Base-by-base conservation (phyloP, 2,329 filamentous ascomycete species). In the Cercospora brassicicola region DNA sequence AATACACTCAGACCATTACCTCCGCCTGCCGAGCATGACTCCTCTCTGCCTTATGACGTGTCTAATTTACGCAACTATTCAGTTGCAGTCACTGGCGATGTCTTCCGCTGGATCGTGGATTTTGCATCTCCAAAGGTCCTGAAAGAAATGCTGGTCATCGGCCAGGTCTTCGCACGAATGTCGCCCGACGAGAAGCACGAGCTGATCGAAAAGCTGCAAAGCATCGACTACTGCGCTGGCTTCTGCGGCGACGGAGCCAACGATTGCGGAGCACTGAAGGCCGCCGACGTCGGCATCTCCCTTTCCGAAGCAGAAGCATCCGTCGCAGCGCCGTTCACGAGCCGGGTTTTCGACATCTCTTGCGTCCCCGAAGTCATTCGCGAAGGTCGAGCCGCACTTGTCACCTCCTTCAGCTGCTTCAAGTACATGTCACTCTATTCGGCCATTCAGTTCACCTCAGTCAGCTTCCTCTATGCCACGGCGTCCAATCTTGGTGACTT, bases 381-480 rank as follows among this genome's bases (percentile, higher is more conserved):
- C 72, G 95, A 99, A 83, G 95, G 95, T 20, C 89, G 96, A 70
- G 94, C 94, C 20, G 92, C 96, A 36, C 86, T 99, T 36, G 94
- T 98, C n/a, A 99, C 95, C 11, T 97, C 93, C 80, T 99, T 99
- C 83, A 96, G 92, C 82, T 99, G 95, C 83, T 99, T 99, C 86
- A 99, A 98, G 83, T 99, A 96, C 81, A 99, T 99, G 96, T 96
- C 92, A 75, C 82, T 99, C 72, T 99, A 99, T 83, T 98, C 94
- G 2, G 94, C 95, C n/a, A 99, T 99, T 72, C 95, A 99, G 79
- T 99, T 99, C 83, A 96, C 93, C 7, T 93, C 92, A 0, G 96
- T 99, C 76, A 96, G 91, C 85, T 97, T 99, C 78, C 86, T 99
- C 15, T 99, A 99, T 79, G 92, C 93, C 6, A 93, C 90, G 7